These are phyloP conservation scores for Epichloe brachyelytri DNA, from an alignment of 2,329 filamentous ascomycete genomes.

Conservation along the genomic window DNA sequence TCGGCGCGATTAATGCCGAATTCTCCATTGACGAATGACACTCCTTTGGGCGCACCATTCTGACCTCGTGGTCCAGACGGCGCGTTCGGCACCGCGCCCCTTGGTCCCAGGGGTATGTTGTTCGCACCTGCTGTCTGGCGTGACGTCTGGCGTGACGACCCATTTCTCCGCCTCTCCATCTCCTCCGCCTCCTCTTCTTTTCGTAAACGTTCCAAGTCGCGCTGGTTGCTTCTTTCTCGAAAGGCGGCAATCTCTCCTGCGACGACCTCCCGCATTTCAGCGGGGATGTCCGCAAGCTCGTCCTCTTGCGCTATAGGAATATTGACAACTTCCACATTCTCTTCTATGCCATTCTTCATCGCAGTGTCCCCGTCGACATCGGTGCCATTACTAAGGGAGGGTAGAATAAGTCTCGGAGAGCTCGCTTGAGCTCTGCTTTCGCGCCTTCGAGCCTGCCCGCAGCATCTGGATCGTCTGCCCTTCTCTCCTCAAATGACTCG, in stretches of 20 bases:
- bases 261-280: conserved; percentile 91
- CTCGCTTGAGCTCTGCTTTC: conserved; percentile 51
- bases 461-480: conserved; percentile 47
- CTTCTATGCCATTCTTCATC: conserved; percentile 55
- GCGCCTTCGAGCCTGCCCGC: conserved; percentile 60
- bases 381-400: conserved; percentile 35
- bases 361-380: conserved; percentile 54
- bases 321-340: conserved; percentile 72
- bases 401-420: conserved; percentile 60
- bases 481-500: conserved; percentile 62
- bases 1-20: conserved; percentile 56
- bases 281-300: conserved; percentile 86
- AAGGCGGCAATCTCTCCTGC: conserved; percentile 91
- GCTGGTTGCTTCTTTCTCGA: conserved; percentile 75
- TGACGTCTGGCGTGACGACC: conserved; percentile 45
- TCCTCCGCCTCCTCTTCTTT: conserved; percentile 89
- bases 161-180: conserved; percentile 63
- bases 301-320: conserved; percentile 82
- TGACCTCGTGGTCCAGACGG: conserved; percentile 55
- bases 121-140: conserved; percentile 56
- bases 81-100: conserved; percentile 49
- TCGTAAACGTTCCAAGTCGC: conserved; percentile 77
- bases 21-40: conserved; percentile 73
- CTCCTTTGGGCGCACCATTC: conserved; percentile 43
- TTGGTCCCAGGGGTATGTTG: conserved; percentile 26